phyloP scores from a whole-genome alignment of 371 early-diverging fungal genomes.

The Mortierella sp. region DNA sequence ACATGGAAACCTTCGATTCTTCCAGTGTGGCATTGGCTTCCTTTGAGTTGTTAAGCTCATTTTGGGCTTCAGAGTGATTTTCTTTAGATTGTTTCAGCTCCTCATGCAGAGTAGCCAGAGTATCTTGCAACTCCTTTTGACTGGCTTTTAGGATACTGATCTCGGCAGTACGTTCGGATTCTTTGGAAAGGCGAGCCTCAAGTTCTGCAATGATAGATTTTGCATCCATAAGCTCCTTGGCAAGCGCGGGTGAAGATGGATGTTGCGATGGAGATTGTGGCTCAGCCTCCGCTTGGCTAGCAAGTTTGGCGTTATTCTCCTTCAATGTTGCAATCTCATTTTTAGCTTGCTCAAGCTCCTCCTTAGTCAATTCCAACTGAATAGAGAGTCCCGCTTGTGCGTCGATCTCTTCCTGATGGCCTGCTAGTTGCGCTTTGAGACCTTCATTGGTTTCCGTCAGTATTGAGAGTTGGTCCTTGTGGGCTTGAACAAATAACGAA shows the following conservation, averaged over 20 bases:
- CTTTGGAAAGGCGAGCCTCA: slow-evolving; percentile 20
- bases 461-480: slow-evolving; percentile 24
- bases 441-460: slow-evolving; percentile 17
- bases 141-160: slow-evolving; percentile 6
- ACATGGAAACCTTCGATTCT: slow-evolving; percentile 16
- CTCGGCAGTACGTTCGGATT: slow-evolving; percentile 11
- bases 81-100: slow-evolving; percentile 21
- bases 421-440: slow-evolving; percentile 19
- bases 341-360: slow-evolving; percentile 38
- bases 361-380: slow-evolving; percentile 38
- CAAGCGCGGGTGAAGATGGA: slow-evolving; percentile 13
- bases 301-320: slow-evolving; percentile 24
- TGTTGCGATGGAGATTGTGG: slow-evolving; percentile 6
- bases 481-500: slow-evolving; percentile 9
- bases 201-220: slow-evolving; percentile 32
- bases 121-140: slow-evolving; percentile 25
- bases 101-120: slow-evolving; percentile 5
- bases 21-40: slow-evolving; percentile 11
- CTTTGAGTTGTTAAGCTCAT: slow-evolving; percentile 26
- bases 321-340: slow-evolving; percentile 23
- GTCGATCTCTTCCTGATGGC: slow-evolving; percentile 16
- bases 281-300: slow-evolving; percentile 8
- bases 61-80: slow-evolving; percentile 8
- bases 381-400: slow-evolving; percentile 23
- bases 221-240: slow-evolving; percentile 29